phyloP scores from a whole-genome alignment of 305 asterid genomes.

The Fraxinus latifolia region DNA sequence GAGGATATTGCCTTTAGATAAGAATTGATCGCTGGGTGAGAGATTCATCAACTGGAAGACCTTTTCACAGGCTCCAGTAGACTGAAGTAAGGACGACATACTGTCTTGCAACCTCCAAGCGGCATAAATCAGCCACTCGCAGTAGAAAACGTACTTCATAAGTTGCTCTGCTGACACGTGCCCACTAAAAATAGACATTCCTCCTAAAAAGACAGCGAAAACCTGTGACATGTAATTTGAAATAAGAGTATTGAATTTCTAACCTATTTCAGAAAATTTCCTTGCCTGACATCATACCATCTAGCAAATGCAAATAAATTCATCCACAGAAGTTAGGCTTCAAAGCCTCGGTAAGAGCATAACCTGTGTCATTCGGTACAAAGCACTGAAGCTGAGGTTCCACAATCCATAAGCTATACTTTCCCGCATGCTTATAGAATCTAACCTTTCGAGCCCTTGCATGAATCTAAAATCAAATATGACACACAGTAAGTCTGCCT shows the following conservation, averaged over 20 bases:
- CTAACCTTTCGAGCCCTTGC: conserved; percentile 44
- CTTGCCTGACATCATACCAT: conserved; percentile 2
- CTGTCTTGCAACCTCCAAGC: conserved; percentile 64
- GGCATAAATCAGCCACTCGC: conserved; percentile 65
- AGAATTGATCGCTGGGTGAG: conserved; percentile 40
- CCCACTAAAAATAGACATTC: conserved; percentile 43
- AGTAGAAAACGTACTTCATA: conserved; percentile 53
- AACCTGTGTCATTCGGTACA: conserved; percentile 65
- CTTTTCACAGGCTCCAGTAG: conserved; percentile 57
- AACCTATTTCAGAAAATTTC: background rate
- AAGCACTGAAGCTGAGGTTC: conserved; percentile 47
- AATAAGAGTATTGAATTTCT: background rate
- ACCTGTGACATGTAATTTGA: conserved; percentile 33
- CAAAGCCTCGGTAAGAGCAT: conserved; percentile 13
- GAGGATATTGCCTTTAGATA: conserved; percentile 34
- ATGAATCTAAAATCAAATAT: conserved; percentile 34
- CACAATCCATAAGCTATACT: conserved; percentile 61
- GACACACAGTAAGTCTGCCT: conserved; percentile 18
- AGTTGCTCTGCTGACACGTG: conserved; percentile 50
- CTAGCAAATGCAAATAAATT: conserved; percentile 13
- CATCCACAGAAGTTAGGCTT: conserved; percentile 1
- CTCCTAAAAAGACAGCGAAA: conserved; percentile 52
- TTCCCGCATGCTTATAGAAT: conserved; percentile 43
- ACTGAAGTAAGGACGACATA: conserved; percentile 51
- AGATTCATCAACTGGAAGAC: conserved; percentile 54